Percentiles rank a stretch among this genome's conserved stretches.
phyloP scores from a whole-genome alignment of 441 rosid species.

The Eutrema salsugineum region DNA sequence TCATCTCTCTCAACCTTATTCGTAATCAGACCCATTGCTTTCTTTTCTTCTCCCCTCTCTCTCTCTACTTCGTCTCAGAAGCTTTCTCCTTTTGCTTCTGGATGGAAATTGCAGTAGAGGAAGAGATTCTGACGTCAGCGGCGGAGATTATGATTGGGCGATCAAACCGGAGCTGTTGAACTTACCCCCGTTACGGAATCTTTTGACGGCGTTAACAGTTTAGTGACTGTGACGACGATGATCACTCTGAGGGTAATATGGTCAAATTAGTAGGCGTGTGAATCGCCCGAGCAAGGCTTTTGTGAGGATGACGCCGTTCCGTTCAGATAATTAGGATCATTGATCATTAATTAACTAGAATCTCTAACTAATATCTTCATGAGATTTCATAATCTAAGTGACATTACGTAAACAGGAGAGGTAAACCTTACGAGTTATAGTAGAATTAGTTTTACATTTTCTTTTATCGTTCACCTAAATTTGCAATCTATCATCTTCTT shows the following conservation, averaged over 20 bases:
- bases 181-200: not conserved
- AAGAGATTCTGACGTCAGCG: conserved; percentile 25
- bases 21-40: conserved; percentile 66
- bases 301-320: not conserved
- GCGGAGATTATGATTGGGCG: not conserved
- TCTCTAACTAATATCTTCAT: no score
- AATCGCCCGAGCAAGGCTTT: not conserved
- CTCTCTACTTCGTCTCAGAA: not conserved
- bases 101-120: conserved; percentile 1
- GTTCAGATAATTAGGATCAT: no score
- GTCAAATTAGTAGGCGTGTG: not conserved
- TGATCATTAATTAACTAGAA: no score
- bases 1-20: conserved; percentile 75
- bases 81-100: not conserved
- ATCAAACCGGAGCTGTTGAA: conserved; percentile 6
- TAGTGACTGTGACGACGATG: not conserved
- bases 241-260: not conserved
- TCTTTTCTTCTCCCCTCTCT: not conserved
- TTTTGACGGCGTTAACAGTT: conserved; percentile 25
- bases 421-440: no score
- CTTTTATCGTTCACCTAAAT: no score
- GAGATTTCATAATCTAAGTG: no score
- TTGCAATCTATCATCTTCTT: no score
- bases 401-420: no score
- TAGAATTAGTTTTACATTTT: no score